Percentiles rank a stretch among this genome's conserved stretches.
phyloP scores from a whole-genome alignment of 768 basidiomycete species.

The Xanthoconium stramineum region DNA sequence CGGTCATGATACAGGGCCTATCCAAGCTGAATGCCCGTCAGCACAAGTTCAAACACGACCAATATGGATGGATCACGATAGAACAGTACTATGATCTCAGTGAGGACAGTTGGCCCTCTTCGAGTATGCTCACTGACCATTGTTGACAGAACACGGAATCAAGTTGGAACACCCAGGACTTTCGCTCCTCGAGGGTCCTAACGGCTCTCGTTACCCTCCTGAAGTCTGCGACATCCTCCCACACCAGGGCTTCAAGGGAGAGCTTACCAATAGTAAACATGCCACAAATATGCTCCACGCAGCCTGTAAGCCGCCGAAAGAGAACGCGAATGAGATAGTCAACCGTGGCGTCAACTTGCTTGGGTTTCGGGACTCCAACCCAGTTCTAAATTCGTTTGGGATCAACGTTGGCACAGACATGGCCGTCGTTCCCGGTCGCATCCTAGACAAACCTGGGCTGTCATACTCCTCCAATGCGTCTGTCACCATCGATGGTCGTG shows the following conservation, averaged over 20 bases:
- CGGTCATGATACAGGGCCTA: conserved; percentile 62
- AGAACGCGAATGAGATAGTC: conserved; percentile 44
- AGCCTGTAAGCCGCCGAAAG: conserved; percentile 46
- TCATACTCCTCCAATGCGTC: conserved; percentile 34
- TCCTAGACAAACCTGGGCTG: conserved; percentile 43
- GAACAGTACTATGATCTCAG: conserved; percentile 44
- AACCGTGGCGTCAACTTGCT: conserved; percentile 40
- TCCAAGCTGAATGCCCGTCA: conserved; percentile 36
- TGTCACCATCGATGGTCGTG: conserved; percentile 35
- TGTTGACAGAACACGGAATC: conserved; percentile 37
- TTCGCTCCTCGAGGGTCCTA: conserved; percentile 39
- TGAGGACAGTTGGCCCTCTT: conserved; percentile 19
- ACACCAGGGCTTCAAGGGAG: conserved; percentile 44
- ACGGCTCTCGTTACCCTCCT: conserved; percentile 38
- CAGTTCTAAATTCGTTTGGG: conserved; percentile 41
- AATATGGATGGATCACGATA: conserved; percentile 37
- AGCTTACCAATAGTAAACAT: conserved; percentile 41
- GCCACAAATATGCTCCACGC: conserved; percentile 46
- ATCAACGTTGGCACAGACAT: conserved; percentile 44
- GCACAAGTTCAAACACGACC: conserved; percentile 39
- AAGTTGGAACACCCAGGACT: conserved; percentile 34
- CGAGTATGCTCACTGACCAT: neutral
- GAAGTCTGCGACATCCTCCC: conserved; percentile 47
- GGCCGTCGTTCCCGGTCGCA: conserved; percentile 53
- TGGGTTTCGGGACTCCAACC: conserved; percentile 35